These are phyloP conservation scores for Chalciporus sp. DNA, from an alignment of 1,284 basidiomycete genomes.

Conservation along the genomic window DNA sequence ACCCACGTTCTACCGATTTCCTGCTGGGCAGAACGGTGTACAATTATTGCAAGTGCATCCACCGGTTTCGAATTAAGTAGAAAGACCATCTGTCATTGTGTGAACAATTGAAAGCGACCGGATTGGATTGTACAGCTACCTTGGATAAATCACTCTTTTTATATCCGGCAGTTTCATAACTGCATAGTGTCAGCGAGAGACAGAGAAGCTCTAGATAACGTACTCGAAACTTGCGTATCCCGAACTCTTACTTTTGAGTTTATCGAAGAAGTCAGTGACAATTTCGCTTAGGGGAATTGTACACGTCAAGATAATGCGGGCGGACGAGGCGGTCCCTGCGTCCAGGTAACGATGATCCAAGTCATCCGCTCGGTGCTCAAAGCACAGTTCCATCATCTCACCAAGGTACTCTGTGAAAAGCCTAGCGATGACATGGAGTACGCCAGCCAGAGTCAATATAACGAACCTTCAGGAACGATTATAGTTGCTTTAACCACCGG, in stretches of 20 bases:
- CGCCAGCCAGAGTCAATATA: not conserved
- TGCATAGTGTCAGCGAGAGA: conserved; percentile 32
- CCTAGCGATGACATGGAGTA: conserved; percentile 16
- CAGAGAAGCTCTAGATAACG: conserved; percentile 30
- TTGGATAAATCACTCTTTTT: conserved; percentile 78
- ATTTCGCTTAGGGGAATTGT: conserved; percentile 87
- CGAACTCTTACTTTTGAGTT: conserved; percentile 87
- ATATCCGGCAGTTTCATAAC: conserved; percentile 92
- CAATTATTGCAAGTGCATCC: conserved; percentile 89
- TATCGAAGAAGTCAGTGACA: conserved; percentile 92
- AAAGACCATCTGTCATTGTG: conserved; percentile 71
- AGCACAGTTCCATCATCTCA: conserved; percentile 91
- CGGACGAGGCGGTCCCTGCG: conserved; percentile 48
- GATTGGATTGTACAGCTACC: conserved; percentile 41
- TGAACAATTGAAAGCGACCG: not conserved
- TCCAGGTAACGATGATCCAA: conserved; percentile 82
- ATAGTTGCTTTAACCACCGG: conserved; percentile 91
- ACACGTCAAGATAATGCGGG: conserved; percentile 80
- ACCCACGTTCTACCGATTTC: conserved; percentile 81
- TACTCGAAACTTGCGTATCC: conserved; percentile 94
- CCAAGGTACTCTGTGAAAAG: conserved; percentile 71
- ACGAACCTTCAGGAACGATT: conserved; percentile 84
- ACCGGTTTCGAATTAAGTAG: conserved; percentile 86
- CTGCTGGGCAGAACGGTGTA: conserved; percentile 76
- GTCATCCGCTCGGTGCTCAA: conserved; percentile 75